Conservation (phyloP, 2,329 filamentous ascomycete genomes). For the Pseudopithomyces maydicus region DNA sequence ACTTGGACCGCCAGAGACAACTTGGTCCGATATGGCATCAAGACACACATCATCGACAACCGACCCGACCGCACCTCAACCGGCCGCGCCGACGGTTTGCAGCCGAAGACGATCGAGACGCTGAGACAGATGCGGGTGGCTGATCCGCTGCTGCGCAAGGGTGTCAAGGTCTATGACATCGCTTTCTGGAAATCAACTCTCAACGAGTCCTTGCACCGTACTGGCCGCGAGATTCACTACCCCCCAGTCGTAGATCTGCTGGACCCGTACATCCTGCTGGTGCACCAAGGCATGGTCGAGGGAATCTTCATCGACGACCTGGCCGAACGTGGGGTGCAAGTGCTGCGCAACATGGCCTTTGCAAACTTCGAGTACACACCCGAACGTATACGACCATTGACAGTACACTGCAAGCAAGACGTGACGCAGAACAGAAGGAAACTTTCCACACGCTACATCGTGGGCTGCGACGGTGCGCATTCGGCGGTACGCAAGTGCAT, state of each 20-base stretch:
- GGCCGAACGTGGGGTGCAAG: conserved; percentile 65
- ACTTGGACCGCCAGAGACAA: conserved; percentile 50
- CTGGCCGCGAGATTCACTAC: conserved; percentile 71
- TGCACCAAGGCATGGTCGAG: conserved; percentile 78
- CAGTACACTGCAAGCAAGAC: conserved; percentile 49
- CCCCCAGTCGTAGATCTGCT: conserved; percentile 57
- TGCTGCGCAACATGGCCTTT: conserved; percentile 69
- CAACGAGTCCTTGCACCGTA: conserved; percentile 58
- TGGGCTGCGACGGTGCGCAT: conserved; percentile 76
- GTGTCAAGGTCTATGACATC: conserved; percentile 75
- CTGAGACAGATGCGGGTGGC: conserved; percentile 74
- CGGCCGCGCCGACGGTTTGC: conserved; percentile 72
- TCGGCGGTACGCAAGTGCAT: conserved; percentile 72
- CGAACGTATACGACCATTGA: conserved; percentile 45
- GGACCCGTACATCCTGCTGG: conserved; percentile 60
- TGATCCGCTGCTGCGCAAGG: conserved; percentile 69
- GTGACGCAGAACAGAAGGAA: conserved; percentile 45
- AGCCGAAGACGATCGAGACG: conserved; percentile 80
- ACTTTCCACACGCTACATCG: conserved; percentile 66
- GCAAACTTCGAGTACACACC: conserved; percentile 53
- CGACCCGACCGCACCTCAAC: conserved; percentile 69
- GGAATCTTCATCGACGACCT: conserved; percentile 72
- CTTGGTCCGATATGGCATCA: conserved; percentile 69
- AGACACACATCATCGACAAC: conserved; percentile 70
- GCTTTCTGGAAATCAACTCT: conserved; percentile 63